Evolutionary conservation across 2,329 filamentous ascomycete genomes (phyloP).

Genomic region (Epichloe aotearoae): DNA sequence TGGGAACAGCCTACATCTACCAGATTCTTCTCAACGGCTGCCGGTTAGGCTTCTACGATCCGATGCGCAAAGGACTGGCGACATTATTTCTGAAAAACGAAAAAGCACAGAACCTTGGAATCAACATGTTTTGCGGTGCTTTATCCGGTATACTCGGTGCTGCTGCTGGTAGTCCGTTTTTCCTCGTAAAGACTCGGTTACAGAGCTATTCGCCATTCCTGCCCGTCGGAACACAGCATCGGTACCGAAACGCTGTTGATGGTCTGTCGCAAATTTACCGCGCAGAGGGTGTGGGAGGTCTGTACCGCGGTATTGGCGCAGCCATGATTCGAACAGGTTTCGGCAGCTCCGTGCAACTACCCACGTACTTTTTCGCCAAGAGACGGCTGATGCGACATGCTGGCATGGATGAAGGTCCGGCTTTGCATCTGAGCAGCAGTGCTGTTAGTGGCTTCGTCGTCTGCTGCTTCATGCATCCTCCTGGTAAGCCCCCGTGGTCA

Average conservation of each 20-base stretch:
- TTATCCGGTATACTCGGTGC: conserved; percentile 82
- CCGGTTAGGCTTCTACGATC: conserved; percentile 94
- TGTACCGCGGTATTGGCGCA: conserved; percentile 83
- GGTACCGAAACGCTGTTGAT: conserved; percentile 75
- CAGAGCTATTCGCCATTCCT: conserved; percentile 89
- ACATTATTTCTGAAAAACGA: conserved; percentile 57
- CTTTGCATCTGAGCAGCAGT: conserved; percentile 78
- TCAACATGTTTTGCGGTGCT: conserved; percentile 92
- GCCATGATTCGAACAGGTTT: conserved; percentile 96
- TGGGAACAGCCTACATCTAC: conserved; percentile 90
- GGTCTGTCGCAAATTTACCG: conserved; percentile 69
- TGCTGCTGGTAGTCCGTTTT: conserved; percentile 88
- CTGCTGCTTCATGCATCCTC: conserved; percentile 95
- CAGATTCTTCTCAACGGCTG: conserved; percentile 95
- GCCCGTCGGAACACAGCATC: conserved; percentile 93
- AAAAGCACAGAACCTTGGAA: conserved; percentile 66
- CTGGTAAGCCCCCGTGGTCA: conserved; percentile 41
- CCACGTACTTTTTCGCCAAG: conserved; percentile 98
- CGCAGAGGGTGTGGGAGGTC: conserved; percentile 61
- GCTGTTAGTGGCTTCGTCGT: conserved; percentile 89
- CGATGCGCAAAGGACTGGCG: conserved; percentile 63
- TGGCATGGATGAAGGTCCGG: conserved; percentile 81
- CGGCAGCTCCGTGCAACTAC: conserved; percentile 88
- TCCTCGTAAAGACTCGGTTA: conserved; percentile 90
- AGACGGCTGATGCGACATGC: conserved; percentile 67